phyloP scores from a whole-genome alignment of 768 basidiomycete species.

The Podaxis carcinomalis region DNA sequence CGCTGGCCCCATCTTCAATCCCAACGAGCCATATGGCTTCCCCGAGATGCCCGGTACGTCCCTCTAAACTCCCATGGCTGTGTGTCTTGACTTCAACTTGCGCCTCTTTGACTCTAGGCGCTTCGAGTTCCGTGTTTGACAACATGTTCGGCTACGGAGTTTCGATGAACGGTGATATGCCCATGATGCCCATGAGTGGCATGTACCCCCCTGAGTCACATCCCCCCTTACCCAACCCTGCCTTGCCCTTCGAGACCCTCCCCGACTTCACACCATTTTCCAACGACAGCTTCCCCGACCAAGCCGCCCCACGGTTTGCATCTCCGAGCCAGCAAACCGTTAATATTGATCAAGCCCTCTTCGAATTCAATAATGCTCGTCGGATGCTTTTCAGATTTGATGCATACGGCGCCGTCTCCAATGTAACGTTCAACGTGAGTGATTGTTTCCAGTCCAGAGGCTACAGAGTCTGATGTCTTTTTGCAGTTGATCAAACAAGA shows the following conservation, averaged over 20 bases:
- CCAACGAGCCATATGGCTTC: conserved; percentile 25
- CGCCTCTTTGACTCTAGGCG: conserved; percentile 24
- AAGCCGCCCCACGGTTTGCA: not conserved
- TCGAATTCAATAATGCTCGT: conserved; percentile 73
- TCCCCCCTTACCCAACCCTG: not conserved
- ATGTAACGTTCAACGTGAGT: conserved; percentile 64
- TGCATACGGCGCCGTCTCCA: conserved; percentile 44
- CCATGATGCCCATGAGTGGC: not conserved
- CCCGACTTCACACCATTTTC: conserved; percentile 7
- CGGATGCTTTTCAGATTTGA: conserved; percentile 62
- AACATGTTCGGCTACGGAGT: conserved; percentile 1
- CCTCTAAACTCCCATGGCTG: conserved; percentile 2
- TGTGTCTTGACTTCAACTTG: conserved; percentile 6
- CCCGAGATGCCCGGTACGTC: conserved; percentile 42
- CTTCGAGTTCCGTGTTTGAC: conserved; percentile 35
- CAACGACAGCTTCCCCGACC: not conserved
- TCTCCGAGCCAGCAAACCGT: conserved; percentile 30
- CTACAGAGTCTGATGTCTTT: not conserved
- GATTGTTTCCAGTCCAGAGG: not conserved
- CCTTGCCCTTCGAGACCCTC: not conserved
- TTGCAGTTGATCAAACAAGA: conserved; percentile 54
- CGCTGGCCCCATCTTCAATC: conserved; percentile 20
- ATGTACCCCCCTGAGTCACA: conserved; percentile 5
- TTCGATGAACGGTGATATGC: not conserved
- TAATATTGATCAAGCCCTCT: conserved; percentile 58